Conservation (phyloP, 2,329 filamentous ascomycete genomes). For the Colletotrichum euphorbiae region DNA sequence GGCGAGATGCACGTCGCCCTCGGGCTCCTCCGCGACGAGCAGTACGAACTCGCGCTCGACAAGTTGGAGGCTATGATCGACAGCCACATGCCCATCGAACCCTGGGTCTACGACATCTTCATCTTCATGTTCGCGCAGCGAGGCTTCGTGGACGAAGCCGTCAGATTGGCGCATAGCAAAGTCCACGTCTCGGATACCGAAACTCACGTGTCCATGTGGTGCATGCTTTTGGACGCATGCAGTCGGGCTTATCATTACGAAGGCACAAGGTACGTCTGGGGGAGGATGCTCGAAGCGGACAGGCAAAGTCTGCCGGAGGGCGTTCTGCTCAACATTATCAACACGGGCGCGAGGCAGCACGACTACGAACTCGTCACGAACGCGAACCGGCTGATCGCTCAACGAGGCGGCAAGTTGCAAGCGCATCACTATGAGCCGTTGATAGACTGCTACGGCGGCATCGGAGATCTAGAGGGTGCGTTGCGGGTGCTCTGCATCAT, state of each 20-base stretch:
- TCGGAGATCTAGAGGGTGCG: constrained; percentile 71
- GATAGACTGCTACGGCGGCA: constrained; percentile 74
- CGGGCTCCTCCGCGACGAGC: constrained; percentile 82
- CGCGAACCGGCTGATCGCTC: constrained; percentile 74
- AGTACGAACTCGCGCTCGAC: constrained; percentile 83
- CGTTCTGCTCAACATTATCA: constrained; percentile 75
- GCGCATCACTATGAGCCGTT: constrained; percentile 84
- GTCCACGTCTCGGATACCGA: constrained; percentile 50
- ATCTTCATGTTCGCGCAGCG: constrained; percentile 78
- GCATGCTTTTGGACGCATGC: constrained; percentile 80
- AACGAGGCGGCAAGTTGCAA: constrained; percentile 67
- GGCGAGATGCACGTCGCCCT: constrained; percentile 76
- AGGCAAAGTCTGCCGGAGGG: constrained; percentile 74
- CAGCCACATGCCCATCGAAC: constrained; percentile 65
- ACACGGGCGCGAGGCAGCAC: constrained; percentile 75
- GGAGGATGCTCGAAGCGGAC: constrained; percentile 54
- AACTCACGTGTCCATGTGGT: constrained; percentile 67
- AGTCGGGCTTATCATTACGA: constrained; percentile 72
- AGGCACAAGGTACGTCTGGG: constrained; percentile 78
- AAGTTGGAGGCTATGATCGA: constrained; percentile 75
- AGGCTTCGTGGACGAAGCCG: constrained; percentile 81
- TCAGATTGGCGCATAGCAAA: constrained; percentile 74
- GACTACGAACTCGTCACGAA: constrained; percentile 77
- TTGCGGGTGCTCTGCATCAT: constrained; percentile 81
- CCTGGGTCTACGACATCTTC: constrained; percentile 84